Evolutionary conservation across 352 stramenopile species (phyloP), one percentile per base, ranked within the genome.

Genomic region (Pythium utonaiense): DNA sequence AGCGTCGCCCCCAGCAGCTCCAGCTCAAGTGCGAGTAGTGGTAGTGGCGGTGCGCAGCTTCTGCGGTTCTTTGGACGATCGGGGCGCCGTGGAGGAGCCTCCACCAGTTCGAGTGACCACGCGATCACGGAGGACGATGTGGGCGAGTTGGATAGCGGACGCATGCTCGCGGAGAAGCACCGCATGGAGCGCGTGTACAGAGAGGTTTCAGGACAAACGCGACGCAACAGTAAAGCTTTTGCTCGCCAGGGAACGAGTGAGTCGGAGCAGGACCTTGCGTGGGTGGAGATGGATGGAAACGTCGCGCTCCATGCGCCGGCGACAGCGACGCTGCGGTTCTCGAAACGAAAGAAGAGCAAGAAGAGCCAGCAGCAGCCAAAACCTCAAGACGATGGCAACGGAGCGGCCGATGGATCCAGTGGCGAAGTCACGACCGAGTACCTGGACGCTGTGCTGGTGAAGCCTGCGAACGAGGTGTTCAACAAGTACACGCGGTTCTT

Each of bases 401-500:
- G 25, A 14, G 48, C 7, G 6, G 48, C 12, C 17, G 48, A 54
- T 21, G 25, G 24, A 21, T 30, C 30, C 19, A 30, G 53, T 24
- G 64, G 70, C 30, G 79, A 87, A 14, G 69, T 77, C 49, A 87
- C 82, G 22, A 80, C 86, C 44, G 74, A 82, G 41, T 92, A 90
- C 70, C 83, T 93, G 3, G 77, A 91, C 25, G 79, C 75, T 12
- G 81, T 87, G 51, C 60, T 93, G 41, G 70, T 91, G 57, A 83
- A 89, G 69, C 80, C 81, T 0, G 82, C 90, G 55, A 45, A 73
- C 12, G 68, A 88, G 31, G 80, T 93, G 31, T 90, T 93, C 56
- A 91, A 88, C 64, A 77, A 73, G 56, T 90, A 89, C 60, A 91
- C 83, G 19, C 68, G 81, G 3, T 90, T 83, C 70, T 95, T 95